A percentile compares a stretch with the other conserved stretches of the same genome.
Evolutionary conservation across 352 stramenopile species (phyloP).

Genomic region (Phytophthora nicotianae): DNA sequence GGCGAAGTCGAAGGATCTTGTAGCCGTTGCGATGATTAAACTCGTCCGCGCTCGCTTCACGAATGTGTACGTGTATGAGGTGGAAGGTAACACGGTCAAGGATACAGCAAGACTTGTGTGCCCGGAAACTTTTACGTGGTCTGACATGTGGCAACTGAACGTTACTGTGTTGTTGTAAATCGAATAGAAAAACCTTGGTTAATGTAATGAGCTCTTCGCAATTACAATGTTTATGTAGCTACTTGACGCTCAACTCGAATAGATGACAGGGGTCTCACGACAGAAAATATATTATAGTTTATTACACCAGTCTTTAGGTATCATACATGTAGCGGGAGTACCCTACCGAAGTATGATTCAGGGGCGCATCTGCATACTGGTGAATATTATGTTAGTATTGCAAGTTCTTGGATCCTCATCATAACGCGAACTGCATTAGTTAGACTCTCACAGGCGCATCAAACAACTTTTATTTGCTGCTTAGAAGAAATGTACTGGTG

Average conservation of each 20-base stretch:
- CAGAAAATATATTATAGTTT: too few relatives aligned
- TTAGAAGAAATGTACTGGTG: background rate
- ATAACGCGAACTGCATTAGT: too few relatives aligned
- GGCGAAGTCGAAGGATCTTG: constrained; percentile 32
- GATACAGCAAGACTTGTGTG: constrained; percentile 36
- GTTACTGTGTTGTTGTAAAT: constrained; percentile 16
- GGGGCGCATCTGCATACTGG: too few relatives aligned
- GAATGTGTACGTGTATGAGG: constrained; percentile 38
- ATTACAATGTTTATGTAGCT: too few relatives aligned
- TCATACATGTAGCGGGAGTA: too few relatives aligned
- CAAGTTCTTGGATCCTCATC: too few relatives aligned
- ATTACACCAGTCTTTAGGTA: too few relatives aligned
- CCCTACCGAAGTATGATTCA: too few relatives aligned
- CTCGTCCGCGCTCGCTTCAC: constrained; percentile 23
- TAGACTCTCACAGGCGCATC: too few relatives aligned
- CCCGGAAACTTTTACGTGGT: constrained; percentile 31
- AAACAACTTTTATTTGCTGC: background rate
- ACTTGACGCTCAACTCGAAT: too few relatives aligned
- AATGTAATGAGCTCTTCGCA: background rate
- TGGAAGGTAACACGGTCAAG: constrained; percentile 37
- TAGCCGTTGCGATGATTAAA: constrained; percentile 39
- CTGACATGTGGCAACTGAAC: constrained; percentile 25
- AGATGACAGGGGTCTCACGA: too few relatives aligned
- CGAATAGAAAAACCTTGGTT: background rate
- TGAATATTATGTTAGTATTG: too few relatives aligned